Conservation (phyloP, 1,139 yeast genomes). For the Kodamaea fungicola region DNA sequence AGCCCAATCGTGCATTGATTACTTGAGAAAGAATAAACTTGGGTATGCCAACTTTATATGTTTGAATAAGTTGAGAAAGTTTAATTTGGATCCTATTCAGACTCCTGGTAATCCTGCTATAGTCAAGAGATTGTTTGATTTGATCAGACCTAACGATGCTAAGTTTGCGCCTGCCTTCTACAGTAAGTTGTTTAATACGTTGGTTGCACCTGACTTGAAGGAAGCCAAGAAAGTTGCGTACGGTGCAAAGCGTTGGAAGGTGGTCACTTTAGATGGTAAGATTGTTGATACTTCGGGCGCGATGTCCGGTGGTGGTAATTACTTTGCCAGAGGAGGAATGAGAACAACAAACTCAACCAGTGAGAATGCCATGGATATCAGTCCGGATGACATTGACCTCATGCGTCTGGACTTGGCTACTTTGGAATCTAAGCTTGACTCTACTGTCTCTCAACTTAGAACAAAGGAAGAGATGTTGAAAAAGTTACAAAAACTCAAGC, state of each 20-base stretch:
- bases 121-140: constrained; percentile 80
- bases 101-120: constrained; percentile 67
- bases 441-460: constrained; percentile 49
- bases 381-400: constrained; percentile 59
- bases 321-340: constrained; percentile 66
- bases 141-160: constrained; percentile 63
- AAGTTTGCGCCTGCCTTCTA: constrained; percentile 86
- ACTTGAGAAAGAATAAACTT: constrained; percentile 74
- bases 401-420: constrained; percentile 52
- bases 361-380: constrained; percentile 20
- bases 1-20: constrained; percentile 89
- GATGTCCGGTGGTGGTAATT: constrained; percentile 92
- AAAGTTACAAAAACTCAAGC: constrained; percentile 60
- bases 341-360: constrained; percentile 28
- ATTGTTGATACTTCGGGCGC: constrained; percentile 95
- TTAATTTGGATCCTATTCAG: constrained; percentile 55
- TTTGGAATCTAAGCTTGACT: constrained; percentile 55
- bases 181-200: constrained; percentile 79
- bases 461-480: constrained; percentile 61
- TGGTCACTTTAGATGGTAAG: constrained; percentile 90
- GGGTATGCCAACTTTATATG: constrained; percentile 91
- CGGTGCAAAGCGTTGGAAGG: constrained; percentile 77
- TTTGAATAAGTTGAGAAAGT: constrained; percentile 66
- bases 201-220: constrained; percentile 74
- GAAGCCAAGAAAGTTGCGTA: constrained; percentile 90